phyloP scores from a whole-genome alignment of 768 basidiomycete species.

The Boletus subparvulus region DNA sequence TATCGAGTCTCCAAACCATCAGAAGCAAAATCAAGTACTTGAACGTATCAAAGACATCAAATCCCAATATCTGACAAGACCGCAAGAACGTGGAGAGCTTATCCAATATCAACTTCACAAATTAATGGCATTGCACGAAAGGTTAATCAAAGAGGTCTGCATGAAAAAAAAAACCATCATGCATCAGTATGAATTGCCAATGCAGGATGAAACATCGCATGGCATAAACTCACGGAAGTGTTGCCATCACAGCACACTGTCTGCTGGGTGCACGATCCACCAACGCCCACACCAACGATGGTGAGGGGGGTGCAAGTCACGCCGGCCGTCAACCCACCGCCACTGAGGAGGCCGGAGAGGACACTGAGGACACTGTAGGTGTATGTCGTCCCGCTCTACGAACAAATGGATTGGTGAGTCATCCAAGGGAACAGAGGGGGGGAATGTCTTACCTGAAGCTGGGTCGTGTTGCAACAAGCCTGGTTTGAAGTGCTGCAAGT shows the following conservation, averaged over 20 bases:
- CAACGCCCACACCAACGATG: neutral
- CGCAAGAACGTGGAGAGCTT: neutral
- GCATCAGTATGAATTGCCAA: neutral
- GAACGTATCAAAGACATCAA: too few relatives aligned
- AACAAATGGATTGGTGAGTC: neutral
- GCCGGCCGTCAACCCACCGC: neutral
- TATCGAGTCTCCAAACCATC: too few relatives aligned
- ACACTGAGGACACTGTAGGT: neutral
- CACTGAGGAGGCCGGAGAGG: neutral
- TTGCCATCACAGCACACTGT: neutral
- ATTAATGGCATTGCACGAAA: neutral
- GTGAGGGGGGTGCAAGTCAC: neutral
- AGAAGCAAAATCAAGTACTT: too few relatives aligned
- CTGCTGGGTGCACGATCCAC: neutral
- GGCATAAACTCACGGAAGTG: neutral
- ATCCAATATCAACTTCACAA: neutral
- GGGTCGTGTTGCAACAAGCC: too few relatives aligned
- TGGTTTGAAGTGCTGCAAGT: too few relatives aligned
- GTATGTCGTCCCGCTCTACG: neutral
- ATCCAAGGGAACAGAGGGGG: neutral
- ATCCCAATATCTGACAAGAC: too few relatives aligned
- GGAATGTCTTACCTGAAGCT: neutral
- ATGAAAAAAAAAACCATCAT: neutral
- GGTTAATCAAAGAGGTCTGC: neutral
- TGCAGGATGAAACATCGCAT: neutral